These are phyloP conservation scores for Cocos nucifera DNA, from an alignment of 176 grass and related monocot genomes.

Conservation along the genomic window DNA sequence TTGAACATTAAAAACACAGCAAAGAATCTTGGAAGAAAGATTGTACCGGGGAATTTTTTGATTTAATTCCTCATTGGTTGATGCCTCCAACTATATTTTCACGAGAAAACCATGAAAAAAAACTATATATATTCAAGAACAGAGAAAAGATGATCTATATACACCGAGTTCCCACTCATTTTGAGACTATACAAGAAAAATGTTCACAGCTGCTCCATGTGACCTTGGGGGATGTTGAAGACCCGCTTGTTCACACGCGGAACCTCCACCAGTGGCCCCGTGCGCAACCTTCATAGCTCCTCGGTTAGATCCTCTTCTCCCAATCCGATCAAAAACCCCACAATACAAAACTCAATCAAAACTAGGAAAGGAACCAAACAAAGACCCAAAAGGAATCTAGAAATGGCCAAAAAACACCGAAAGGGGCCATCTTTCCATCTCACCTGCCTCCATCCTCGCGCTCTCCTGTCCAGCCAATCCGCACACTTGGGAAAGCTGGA, in stretches of 20 bases:
- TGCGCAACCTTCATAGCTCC: conserved; percentile 83
- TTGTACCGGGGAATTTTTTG: conserved; percentile 44
- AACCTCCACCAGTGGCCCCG: conserved; percentile 80
- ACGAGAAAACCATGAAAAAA: conserved; percentile 1
- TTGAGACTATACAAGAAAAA: too few relatives aligned
- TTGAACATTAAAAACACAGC: conserved; percentile 75
- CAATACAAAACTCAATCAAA: not conserved
- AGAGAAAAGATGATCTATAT: not conserved
- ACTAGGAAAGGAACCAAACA: too few relatives aligned
- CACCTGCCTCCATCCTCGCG: too few relatives aligned
- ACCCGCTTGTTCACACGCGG: conserved; percentile 58
- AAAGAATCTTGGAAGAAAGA: conserved; percentile 83
- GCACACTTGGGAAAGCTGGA: too few relatives aligned
- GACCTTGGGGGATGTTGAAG: conserved; percentile 94
- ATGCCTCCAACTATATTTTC: conserved; percentile 42
- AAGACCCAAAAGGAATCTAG: too few relatives aligned
- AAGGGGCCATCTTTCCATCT: too few relatives aligned
- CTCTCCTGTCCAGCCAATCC: too few relatives aligned
- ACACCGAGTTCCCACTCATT: too few relatives aligned
- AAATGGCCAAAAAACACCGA: too few relatives aligned
- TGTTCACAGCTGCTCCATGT: conserved; percentile 68
- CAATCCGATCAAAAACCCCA: not conserved
- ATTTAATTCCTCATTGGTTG: conserved; percentile 47
- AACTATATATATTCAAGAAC: not conserved
- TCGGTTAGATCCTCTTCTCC: conserved; percentile 34